Conservation (phyloP, 257 asterid genomes). For the Echium plantagineum region DNA sequence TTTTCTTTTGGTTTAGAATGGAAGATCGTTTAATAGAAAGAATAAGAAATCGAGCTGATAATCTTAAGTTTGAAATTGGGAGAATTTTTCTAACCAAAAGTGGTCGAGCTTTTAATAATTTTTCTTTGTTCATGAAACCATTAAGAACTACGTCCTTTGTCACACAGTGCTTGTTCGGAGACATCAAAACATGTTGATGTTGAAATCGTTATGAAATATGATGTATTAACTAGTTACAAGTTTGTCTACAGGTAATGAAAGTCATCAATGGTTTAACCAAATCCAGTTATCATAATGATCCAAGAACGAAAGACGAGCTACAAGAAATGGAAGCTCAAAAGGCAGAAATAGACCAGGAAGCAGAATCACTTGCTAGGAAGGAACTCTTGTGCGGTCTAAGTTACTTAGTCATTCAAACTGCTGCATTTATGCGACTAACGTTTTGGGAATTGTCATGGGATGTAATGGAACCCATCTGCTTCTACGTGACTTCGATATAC, state of each 20-base stretch:
- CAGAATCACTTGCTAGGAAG: conserved; percentile 32
- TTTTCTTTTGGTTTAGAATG: too few relatives aligned
- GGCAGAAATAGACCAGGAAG: conserved; percentile 45
- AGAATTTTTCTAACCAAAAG: too few relatives aligned
- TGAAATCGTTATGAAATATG: too few relatives aligned
- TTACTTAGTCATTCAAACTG: conserved; percentile 54
- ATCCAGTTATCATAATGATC: conserved; percentile 27
- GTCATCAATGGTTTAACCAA: conserved; percentile 53
- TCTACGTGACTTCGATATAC: conserved; percentile 57
- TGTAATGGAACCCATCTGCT: conserved; percentile 95
- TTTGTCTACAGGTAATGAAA: conserved; percentile 58
- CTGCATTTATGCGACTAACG: conserved; percentile 80
- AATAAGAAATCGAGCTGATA: too few relatives aligned
- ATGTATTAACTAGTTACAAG: not conserved
- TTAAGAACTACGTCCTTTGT: too few relatives aligned
- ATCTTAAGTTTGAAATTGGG: too few relatives aligned
- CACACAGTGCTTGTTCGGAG: too few relatives aligned
- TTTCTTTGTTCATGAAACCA: too few relatives aligned
- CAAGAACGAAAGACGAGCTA: conserved; percentile 41
- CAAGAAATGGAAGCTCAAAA: conserved; percentile 53
- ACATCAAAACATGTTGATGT: too few relatives aligned
- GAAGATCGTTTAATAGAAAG: too few relatives aligned
- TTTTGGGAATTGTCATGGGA: conserved; percentile 97
- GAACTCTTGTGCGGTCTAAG: conserved; percentile 79
- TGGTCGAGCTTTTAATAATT: too few relatives aligned